These are phyloP conservation scores for Sporothrix globosa DNA, from an alignment of 2,329 filamentous ascomycete genomes.

Conservation along the genomic window DNA sequence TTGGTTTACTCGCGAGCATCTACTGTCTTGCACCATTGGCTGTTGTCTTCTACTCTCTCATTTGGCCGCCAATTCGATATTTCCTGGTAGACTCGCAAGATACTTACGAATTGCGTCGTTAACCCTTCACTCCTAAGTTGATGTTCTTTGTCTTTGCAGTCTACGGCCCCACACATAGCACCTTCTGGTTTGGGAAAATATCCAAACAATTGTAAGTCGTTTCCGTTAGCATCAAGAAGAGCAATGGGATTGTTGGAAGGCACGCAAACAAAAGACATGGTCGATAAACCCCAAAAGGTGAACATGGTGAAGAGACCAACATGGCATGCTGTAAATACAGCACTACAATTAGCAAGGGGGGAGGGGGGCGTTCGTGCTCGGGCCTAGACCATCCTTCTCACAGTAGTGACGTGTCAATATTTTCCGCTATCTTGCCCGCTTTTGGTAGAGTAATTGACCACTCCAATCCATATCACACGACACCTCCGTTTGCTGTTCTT, in stretches of 20 bases:
- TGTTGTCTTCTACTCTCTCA: neutral
- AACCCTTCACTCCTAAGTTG: neutral
- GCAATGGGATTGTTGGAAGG: neutral
- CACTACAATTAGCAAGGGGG: neutral
- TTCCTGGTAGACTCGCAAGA: neutral
- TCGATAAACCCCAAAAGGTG: too few relatives aligned
- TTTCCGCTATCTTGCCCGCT: neutral
- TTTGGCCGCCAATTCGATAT: neutral
- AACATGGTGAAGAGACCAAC: neutral
- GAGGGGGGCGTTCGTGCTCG: too few relatives aligned
- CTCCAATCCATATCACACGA: neutral
- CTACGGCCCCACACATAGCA: neutral
- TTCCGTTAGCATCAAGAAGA: neutral
- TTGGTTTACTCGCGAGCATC: neutral
- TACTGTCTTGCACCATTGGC: neutral
- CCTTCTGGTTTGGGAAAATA: conserved; percentile 7
- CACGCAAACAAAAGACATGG: neutral
- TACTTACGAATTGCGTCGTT: neutral
- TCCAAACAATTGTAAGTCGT: conserved; percentile 7
- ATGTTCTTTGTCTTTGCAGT: neutral
- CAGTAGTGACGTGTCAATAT: neutral
- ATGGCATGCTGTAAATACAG: neutral
- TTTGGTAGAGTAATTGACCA: neutral
- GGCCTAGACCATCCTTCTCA: neutral
- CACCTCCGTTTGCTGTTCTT: neutral